These are phyloP conservation scores for Quambalaria eucalypti DNA, from an alignment of 1,284 basidiomycete species.

Conservation along the genomic window DNA sequence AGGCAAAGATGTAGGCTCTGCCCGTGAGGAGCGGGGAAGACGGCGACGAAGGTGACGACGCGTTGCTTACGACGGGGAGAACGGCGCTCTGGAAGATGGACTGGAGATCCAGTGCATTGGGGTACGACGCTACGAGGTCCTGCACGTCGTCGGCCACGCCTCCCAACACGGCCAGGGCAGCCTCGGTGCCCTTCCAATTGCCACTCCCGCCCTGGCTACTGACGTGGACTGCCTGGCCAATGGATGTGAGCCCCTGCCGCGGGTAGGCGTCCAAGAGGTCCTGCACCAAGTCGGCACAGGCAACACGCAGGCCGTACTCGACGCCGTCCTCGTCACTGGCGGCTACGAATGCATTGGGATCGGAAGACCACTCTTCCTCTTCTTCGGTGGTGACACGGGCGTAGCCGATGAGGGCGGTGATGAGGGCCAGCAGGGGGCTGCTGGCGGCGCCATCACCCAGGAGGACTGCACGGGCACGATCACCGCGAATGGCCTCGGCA, in stretches of 20 bases:
- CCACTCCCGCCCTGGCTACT: slow-evolving; percentile 57
- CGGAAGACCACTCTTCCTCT: slow-evolving; percentile 82
- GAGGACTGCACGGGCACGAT: slow-evolving; percentile 60
- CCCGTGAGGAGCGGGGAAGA: slow-evolving; percentile 83
- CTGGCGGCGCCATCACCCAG: slow-evolving; percentile 39
- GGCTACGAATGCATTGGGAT: slow-evolving; percentile 82
- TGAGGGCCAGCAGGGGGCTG: slow-evolving; percentile 19
- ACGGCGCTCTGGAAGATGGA: slow-evolving; percentile 67
- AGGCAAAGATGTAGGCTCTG: slow-evolving; percentile 85
- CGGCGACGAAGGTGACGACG: too few species aligned
- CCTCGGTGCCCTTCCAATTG: slow-evolving; percentile 78
- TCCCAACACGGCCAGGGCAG: slow-evolving; percentile 71
- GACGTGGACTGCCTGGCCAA: slow-evolving; percentile 18
- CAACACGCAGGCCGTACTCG: slow-evolving; percentile 69
- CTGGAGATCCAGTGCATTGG: slow-evolving; percentile 66
- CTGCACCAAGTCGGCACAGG: slow-evolving; percentile 71
- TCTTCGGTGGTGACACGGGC: slow-evolving; percentile 82
- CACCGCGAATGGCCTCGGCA: slow-evolving; percentile 57
- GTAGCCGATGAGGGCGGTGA: slow-evolving; percentile 60
- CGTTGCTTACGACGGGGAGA: slow-evolving; percentile 65
- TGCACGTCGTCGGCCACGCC: slow-evolving; percentile 68
- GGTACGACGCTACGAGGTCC: slow-evolving; percentile 56
- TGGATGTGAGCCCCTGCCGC: slow-evolving; percentile 55
- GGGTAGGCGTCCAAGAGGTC: slow-evolving; percentile 67
- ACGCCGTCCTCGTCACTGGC: slow-evolving; percentile 81